A percentile compares a stretch with the other conserved stretches of the same genome.
Conservation (phyloP, 345 rosid genomes). For the Conringia planisiliqua region DNA sequence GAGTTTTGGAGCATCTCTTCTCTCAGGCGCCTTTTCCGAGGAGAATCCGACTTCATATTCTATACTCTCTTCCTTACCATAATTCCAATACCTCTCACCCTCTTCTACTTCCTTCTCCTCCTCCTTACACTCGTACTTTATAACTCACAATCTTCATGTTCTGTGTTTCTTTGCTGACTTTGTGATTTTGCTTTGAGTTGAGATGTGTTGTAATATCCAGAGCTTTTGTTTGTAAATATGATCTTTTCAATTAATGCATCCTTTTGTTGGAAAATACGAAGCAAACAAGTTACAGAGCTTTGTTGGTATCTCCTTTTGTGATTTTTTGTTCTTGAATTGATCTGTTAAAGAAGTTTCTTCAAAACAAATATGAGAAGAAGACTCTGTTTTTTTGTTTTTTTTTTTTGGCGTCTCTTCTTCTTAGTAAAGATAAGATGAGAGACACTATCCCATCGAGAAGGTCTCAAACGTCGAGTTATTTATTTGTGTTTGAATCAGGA, state of each 20-base stretch:
- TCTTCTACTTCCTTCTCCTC: slow-evolving; percentile 26
- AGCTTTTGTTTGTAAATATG: slow-evolving; percentile 4
- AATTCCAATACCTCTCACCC: slow-evolving; percentile 28
- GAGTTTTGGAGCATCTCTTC: slow-evolving; percentile 66
- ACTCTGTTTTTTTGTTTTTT: not conserved
- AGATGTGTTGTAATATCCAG: not conserved
- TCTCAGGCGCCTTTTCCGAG: slow-evolving; percentile 73
- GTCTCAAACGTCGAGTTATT: not conserved
- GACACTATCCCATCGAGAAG: not conserved
- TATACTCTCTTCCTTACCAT: slow-evolving; percentile 65
- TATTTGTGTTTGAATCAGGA: not conserved
- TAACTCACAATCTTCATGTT: not conserved
- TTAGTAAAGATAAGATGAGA: not conserved
- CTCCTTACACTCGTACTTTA: not conserved
- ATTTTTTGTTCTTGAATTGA: not conserved
- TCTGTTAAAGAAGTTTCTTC: not conserved
- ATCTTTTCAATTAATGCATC: not conserved
- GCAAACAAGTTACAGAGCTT: not conserved
- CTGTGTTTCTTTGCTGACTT: not conserved
- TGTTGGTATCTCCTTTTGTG: not conserved
- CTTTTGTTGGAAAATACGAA: not conserved
- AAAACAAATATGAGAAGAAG: not conserved
- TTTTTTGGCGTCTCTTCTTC: not conserved
- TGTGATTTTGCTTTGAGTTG: not conserved
- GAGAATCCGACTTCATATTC: slow-evolving; percentile 70